Conservation (phyloP, 345 rosid genomes). For the Punica granatum region DNA sequence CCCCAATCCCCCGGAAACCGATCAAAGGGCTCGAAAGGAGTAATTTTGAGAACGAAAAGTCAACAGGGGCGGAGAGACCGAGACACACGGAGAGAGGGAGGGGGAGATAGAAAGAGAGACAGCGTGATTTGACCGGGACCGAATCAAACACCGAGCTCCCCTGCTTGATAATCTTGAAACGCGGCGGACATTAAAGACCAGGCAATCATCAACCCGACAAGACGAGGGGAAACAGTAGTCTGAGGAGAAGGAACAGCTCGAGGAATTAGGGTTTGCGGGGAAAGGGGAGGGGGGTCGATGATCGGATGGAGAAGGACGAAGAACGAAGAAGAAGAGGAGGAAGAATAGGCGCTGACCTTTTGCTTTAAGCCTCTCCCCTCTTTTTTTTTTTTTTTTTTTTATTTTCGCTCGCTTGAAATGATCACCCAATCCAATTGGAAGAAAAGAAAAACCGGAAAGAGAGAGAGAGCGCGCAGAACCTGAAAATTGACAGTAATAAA, state of each 20-base stretch:
- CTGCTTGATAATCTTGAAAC: background rate
- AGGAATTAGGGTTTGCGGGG: background rate
- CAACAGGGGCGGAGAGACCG: conserved; percentile 8
- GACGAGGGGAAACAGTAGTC: background rate
- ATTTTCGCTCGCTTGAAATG: background rate
- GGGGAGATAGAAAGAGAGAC: background rate
- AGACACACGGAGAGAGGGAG: conserved; percentile 9
- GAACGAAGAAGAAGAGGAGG: background rate
- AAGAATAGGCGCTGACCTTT: background rate
- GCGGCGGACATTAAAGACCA: background rate
- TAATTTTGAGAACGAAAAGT: background rate
- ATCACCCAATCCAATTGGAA: background rate
- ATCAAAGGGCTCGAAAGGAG: background rate
- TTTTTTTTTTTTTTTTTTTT: no score
- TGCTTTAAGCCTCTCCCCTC: background rate
- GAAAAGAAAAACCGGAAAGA: background rate
- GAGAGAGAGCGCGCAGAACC: no score
- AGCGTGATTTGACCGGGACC: background rate
- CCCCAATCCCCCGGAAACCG: background rate
- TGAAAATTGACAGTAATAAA: no score
- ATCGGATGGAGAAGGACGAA: background rate
- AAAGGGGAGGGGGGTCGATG: background rate
- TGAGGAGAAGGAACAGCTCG: background rate
- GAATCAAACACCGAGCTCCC: background rate
- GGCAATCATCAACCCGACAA: background rate